Evolutionary conservation across 768 basidiomycete species (phyloP).

Genomic region (Mycena vitilis): DNA sequence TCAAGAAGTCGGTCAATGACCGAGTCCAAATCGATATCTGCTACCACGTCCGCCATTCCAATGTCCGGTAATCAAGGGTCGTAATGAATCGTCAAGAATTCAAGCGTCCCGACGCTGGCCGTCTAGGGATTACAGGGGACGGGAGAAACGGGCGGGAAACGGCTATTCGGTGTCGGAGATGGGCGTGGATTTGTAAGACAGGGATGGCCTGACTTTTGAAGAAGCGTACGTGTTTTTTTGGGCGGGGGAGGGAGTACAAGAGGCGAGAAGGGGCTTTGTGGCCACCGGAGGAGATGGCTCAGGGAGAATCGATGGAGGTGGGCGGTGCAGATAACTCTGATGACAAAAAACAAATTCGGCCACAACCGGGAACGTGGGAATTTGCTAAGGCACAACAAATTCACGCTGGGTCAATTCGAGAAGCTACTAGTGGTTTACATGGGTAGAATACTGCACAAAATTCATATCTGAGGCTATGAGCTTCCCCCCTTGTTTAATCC

Average conservation of each 20-base stretch:
- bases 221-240: constrained; percentile 18
- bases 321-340: constrained; percentile 24
- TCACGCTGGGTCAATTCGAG: no score
- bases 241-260: not conserved
- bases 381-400: not conserved
- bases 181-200: constrained; percentile 29
- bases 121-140: constrained; percentile 21
- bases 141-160: constrained; percentile 15
- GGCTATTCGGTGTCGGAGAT: constrained; percentile 30
- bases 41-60: constrained; percentile 80
- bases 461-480: no score
- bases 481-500: no score
- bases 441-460: no score
- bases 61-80: constrained; percentile 17
- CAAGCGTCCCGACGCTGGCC: constrained; percentile 3
- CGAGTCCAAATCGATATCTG: constrained; percentile 99
- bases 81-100: constrained; percentile 24
- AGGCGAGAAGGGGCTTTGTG: constrained; percentile 12
- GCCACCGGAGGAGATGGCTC: constrained; percentile 25
- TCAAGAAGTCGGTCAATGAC: constrained; percentile 98
- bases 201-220: constrained; percentile 20
- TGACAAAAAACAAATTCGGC: constrained; percentile 25
- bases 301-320: constrained; percentile 30
- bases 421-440: no score
- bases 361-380: not conserved